Base-by-base conservation (phyloP, 257 asterid species). In the Prunella vulgaris region DNA sequence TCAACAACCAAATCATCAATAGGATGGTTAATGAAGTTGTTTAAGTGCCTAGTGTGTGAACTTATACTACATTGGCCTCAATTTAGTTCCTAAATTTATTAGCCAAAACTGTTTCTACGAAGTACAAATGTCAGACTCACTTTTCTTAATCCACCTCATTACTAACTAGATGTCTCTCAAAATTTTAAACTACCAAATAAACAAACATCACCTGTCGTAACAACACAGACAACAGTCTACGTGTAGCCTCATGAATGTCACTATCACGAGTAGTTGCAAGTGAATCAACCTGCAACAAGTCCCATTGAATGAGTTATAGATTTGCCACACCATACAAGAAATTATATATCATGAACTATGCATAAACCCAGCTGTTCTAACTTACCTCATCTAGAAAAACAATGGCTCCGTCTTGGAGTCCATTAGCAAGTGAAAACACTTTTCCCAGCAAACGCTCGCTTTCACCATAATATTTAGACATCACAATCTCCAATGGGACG, bases 391-490 rank as follows among this genome's bases (percentile, higher is more conserved):
- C 99, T 20, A 94, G 87, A 80, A 94, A 94, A 71, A 94, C 61
- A 30, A 94, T 85, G 49, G 96, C 96, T 42, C 99, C 99, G 48
- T 83, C 83, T 37, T 86, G 83, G 66, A 94, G 80, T 65, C 86
- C 96, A 79, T 94, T 89, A 66, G 97, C 95, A 49, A 90, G 94
- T 21, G 97, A 85, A 80, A 94, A 94, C 51, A 87, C 97, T 82
- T 90, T 90, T 18, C 97, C 97, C 79, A 94, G 54, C 78, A 90
- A 75, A 53, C 95, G 96, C 73, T 93, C 98, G 61, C 98, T 93
- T 86, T 93, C 97, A 35, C 97, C 99, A 57, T 87, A 94, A 76
- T 82, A 94, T 71, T 94, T 94, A 42, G 97, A 94, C 97, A 91
- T 76, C 60, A 94, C 87, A 62, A 91, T 85, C 80, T 94, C 99